phyloP scores from a whole-genome alignment of 371 early-diverging fungal genomes.

The Mucor piriformis region DNA sequence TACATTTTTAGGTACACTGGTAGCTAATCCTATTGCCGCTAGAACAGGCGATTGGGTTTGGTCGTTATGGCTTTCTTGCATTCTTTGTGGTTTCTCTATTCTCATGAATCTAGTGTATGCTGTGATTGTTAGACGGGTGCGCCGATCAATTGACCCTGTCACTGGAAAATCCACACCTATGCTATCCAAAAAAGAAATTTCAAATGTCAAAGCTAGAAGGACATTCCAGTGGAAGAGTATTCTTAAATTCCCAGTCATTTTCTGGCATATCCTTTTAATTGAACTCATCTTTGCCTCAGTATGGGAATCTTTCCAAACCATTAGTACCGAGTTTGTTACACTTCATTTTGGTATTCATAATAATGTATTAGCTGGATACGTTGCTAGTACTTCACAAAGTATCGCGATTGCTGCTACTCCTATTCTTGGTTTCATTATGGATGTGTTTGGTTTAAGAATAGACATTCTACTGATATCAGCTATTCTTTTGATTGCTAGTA shows the following conservation, averaged over 20 bases:
- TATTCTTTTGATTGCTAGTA: conserved; percentile 34
- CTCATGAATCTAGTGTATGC: conserved; percentile 57
- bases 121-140: conserved; percentile 32
- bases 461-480: too few species aligned
- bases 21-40: conserved; percentile 34
- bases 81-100: conserved; percentile 53
- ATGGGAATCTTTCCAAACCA: conserved; percentile 53
- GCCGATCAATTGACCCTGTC: not conserved
- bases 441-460: conserved; percentile 49
- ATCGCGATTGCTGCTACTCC: conserved; percentile 70
- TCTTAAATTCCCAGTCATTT: conserved; percentile 39
- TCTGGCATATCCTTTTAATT: too few species aligned
- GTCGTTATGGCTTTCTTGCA: conserved; percentile 44
- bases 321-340: conserved; percentile 42
- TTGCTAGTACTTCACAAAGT: conserved; percentile 61
- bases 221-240: conserved; percentile 31
- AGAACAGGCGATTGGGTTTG: conserved; percentile 42
- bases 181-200: conserved; percentile 19
- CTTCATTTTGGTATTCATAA: conserved; percentile 33
- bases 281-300: conserved; percentile 48
- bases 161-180: not conserved
- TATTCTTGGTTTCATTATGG: conserved; percentile 63
- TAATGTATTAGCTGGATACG: conserved; percentile 47
- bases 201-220: conserved; percentile 21
- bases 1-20: conserved; percentile 40